Base-by-base conservation (phyloP, 768 basidiomycete species). In the Dentipellis fragilis region DNA sequence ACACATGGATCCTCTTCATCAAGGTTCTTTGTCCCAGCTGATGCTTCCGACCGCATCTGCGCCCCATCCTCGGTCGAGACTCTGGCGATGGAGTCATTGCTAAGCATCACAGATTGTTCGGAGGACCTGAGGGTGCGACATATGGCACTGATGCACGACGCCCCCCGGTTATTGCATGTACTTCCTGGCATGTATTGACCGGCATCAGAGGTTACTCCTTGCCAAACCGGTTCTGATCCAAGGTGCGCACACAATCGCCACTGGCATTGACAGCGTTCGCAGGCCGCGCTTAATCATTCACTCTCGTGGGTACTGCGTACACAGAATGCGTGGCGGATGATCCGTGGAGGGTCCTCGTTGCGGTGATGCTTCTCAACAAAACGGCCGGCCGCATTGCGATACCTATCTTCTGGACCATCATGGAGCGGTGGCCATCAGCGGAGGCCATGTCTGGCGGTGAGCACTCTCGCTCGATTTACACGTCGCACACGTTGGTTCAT, bases 281-380 rank as follows among this genome's bases (percentile, higher is more conserved):
- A 35, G 23, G 38, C n/a, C 9, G 11, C n/a, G 4, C 10, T 39
- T 39, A 2, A 42, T 23, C 37, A 34, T 45, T 21, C 34, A 48
- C 21, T 11, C 14, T 10, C 35, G 10, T 49, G 14, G 21, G 29
- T 29, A 29, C 29, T 29, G 21, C 36, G 46, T 22, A 36, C 17
- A 21, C 54, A 85, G 81, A 84, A 62, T 64, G 62, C 47, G 69
- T 86, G 21, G 72, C 75, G 0, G 66, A 75, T 17, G 74, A 83
- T 60, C 82, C 84, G 6, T 89, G 86, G 84, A 85, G 81, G 65
- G 66, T 89, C 37, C 71, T 89, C 7, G 72, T 89, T 17, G 83
- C 81, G 1, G 80, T 80, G 6, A 81, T 77, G 37, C 70, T 89
- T 5, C 75, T 89, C 17, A 89, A 90, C 63, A 83, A 84, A 64